Evolutionary conservation across 192 early-diverging fungal species (phyloP).

Genomic region (Entrophospora sp.): DNA sequence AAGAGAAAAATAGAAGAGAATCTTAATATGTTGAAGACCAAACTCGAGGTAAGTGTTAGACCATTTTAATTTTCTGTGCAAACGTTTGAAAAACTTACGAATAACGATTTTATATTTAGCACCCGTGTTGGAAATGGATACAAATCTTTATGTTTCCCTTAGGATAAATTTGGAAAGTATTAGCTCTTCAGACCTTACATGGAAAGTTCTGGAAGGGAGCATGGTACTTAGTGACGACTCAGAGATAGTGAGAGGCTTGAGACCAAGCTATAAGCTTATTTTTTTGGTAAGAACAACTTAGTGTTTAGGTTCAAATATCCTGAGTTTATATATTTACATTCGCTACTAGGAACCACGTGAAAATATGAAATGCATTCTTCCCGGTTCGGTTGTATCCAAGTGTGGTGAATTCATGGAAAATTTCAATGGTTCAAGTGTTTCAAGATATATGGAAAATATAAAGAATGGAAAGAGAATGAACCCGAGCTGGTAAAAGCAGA

Average conservation of each 20-base stretch:
- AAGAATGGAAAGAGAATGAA: neutral
- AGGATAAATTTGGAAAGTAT: neutral
- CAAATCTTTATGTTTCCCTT: conserved; percentile 2
- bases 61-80: too few relatives aligned
- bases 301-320: neutral
- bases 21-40: neutral
- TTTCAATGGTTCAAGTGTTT: neutral
- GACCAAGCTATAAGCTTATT: neutral
- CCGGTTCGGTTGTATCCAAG: neutral
- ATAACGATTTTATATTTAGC: neutral
- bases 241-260: neutral
- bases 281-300: conserved; percentile 12
- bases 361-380: neutral
- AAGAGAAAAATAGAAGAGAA: neutral
- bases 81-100: neutral
- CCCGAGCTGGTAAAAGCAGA: neutral
- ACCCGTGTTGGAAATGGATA: neutral
- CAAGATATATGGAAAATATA: neutral
- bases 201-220: neutral
- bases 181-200: conserved; percentile 1
- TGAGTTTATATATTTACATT: neutral
- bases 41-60: too few relatives aligned
- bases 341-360: neutral
- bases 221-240: conserved; percentile 10
- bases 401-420: neutral